These are phyloP conservation scores for Triangularia verruculosa DNA, from an alignment of 2,329 filamentous ascomycete genomes.

Conservation along the genomic window DNA sequence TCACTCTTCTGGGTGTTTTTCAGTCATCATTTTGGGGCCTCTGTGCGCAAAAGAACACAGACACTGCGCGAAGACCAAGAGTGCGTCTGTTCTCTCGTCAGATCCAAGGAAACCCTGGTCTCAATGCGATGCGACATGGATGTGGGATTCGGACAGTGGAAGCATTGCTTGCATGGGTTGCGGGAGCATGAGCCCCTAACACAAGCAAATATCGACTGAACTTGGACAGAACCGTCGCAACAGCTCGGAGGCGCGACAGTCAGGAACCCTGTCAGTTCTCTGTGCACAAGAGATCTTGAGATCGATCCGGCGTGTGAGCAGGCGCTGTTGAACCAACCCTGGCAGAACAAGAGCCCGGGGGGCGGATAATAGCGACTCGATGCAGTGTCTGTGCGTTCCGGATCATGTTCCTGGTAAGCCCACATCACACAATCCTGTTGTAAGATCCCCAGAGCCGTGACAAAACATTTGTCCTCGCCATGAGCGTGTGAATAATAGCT, in stretches of 20 bases:
- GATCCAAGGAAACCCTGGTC: constrained; percentile 18
- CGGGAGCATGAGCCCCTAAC: constrained; percentile 21
- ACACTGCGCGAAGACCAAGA: constrained; percentile 6
- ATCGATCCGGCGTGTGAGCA: neutral
- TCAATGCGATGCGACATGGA: constrained; percentile 24
- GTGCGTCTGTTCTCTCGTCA: constrained; percentile 21
- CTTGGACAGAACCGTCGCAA: constrained; percentile 23
- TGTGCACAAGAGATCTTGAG: constrained; percentile 6
- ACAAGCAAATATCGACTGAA: constrained; percentile 22
- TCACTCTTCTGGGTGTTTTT: constrained; percentile 19
- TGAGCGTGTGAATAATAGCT: neutral
- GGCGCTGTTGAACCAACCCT: neutral
- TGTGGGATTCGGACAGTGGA: constrained; percentile 10
- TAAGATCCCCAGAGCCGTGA: constrained; percentile 27
- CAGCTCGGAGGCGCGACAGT: constrained; percentile 17
- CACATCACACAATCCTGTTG: constrained; percentile 29
- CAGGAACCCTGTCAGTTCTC: constrained; percentile 8
- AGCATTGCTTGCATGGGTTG: constrained; percentile 23
- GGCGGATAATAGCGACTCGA: constrained; percentile 9
- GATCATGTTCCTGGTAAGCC: constrained; percentile 23
- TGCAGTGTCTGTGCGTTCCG: constrained; percentile 10
- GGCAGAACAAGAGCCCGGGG: neutral
- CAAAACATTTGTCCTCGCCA: constrained; percentile 18
- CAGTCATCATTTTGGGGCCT: constrained; percentile 21
- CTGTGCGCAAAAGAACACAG: constrained; percentile 23